Conservation (phyloP, 108 stramenopile species). For the Cyclotella baltica region DNA sequence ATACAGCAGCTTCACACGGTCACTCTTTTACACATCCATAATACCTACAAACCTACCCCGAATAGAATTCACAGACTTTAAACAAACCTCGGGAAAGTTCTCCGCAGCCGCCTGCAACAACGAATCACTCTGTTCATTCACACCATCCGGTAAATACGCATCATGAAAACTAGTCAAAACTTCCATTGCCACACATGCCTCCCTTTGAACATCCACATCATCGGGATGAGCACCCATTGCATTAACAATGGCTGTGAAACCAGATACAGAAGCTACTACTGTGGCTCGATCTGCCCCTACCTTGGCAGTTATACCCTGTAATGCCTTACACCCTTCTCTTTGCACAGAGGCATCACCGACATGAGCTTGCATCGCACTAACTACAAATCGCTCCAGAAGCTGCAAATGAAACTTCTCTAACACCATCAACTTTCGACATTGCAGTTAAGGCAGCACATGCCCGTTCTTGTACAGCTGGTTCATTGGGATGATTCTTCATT, state of each 20-base stretch:
- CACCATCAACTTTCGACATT: conserved; percentile 71
- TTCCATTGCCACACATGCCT: conserved; percentile 69
- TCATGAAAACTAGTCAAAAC: conserved; percentile 63
- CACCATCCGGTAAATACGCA: conserved; percentile 78
- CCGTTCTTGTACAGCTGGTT: conserved; percentile 87
- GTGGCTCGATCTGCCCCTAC: conserved; percentile 85
- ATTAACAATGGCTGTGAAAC: conserved; percentile 84
- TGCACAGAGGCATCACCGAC: conserved; percentile 81
- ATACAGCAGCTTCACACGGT: background rate
- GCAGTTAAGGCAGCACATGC: conserved; percentile 68
- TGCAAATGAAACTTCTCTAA: conserved; percentile 82
- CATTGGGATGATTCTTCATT: conserved; percentile 90
- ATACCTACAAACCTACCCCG: conserved; percentile 18
- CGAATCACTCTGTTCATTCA: conserved; percentile 71
- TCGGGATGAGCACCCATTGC: conserved; percentile 76
- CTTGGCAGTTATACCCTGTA: conserved; percentile 69
- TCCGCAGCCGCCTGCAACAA: conserved; percentile 70
- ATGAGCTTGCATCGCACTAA: conserved; percentile 92
- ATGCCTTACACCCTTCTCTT: conserved; percentile 77
- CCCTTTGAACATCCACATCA: conserved; percentile 63
- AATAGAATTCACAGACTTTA: conserved; percentile 51
- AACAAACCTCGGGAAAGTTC: conserved; percentile 71
- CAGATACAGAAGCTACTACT: conserved; percentile 79
- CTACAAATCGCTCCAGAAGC: conserved; percentile 86
- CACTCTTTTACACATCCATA: background rate